Evolutionary conservation across 192 early-diverging fungal genomes (phyloP), one percentile per base, ranked within the genome.

Genomic region (Backusella tuberculispora): DNA sequence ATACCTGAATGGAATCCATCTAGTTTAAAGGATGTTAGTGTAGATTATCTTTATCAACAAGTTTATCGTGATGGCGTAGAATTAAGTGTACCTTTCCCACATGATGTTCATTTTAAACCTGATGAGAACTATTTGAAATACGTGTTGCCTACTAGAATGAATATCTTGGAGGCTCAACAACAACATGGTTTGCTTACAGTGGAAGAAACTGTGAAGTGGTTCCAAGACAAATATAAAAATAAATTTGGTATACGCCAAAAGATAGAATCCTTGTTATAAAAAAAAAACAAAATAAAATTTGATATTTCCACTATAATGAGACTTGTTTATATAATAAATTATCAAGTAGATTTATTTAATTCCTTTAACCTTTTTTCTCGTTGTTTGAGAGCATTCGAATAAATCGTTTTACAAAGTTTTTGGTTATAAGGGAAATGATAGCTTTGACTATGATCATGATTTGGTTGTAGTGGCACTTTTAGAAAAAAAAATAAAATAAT

Each of bases 1-100:
- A 34, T 34, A 0, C 91, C 96, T 6, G 64, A 87, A 71, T 99
- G 97, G 96, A 78, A 90, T 4, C 95, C 95, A 0, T 42, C 88
- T 0, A 85, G 81, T 1, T 45, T 94, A 12, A 80, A 79, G 0
- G 84, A 84, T 1, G 83, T 91, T 6, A 73, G 85, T 15, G 60
- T 46, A 75, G 10, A 73, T 73, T 81, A 47, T 76, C 81, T 66
- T 21, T n/a, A 24, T 15, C 24, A 26, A 0, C 66, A 83, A 48
- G 90, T 90, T 76, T 91, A 91, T 76, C 78, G 82, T 63, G 41
- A 68, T 14, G 44, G 63, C 5, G 75, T 73, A 13, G 71, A 80
- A 34, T 69, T 73, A 5, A 46, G 56, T 6, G 47, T 86, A 38
- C 76, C 78, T 9, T 64, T 90, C 1, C 73, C 85, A 21, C 83